Evolutionary conservation across 345 rosid species (phyloP).

Genomic region (Brassica juncea): DNA sequence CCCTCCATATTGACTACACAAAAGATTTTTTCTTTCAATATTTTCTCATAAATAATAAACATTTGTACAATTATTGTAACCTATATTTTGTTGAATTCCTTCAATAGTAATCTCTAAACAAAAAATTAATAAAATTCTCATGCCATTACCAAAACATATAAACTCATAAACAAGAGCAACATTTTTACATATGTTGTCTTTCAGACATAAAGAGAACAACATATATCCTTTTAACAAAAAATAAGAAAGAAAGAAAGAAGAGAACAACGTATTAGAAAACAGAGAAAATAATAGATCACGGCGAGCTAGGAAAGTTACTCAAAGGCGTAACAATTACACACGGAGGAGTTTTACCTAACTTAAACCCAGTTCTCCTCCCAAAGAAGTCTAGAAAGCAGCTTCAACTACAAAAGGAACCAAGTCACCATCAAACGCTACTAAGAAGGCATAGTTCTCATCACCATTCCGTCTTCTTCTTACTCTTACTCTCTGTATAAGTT

Average conservation of each 20-base stretch:
- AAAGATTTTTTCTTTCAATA: no score
- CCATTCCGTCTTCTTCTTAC: neutral
- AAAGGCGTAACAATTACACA: constrained; percentile 73
- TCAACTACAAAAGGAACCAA: constrained; percentile 46
- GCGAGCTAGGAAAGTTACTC: constrained; percentile 65
- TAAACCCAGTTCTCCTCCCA: constrained; percentile 68
- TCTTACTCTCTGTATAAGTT: neutral
- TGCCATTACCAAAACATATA: no score
- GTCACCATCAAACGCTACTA: constrained; percentile 65
- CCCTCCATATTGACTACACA: no score
- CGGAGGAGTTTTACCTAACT: constrained; percentile 72
- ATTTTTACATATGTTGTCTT: neutral
- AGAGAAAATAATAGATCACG: constrained; percentile 22
- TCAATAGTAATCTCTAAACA: no score
- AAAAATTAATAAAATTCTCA: no score
- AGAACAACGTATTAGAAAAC: no score
- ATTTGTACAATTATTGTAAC: no score
- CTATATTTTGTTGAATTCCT: no score
- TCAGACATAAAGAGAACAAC: neutral
- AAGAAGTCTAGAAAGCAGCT: constrained; percentile 50
- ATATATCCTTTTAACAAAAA: no score
- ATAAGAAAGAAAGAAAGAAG: no score
- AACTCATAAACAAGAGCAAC: neutral
- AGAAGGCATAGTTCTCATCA: constrained; percentile 47
- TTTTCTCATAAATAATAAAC: no score